Evolutionary conservation across 2,329 filamentous ascomycete genomes (phyloP), one percentile per base, ranked within the genome.

Genomic region (Fusarium sp.): DNA sequence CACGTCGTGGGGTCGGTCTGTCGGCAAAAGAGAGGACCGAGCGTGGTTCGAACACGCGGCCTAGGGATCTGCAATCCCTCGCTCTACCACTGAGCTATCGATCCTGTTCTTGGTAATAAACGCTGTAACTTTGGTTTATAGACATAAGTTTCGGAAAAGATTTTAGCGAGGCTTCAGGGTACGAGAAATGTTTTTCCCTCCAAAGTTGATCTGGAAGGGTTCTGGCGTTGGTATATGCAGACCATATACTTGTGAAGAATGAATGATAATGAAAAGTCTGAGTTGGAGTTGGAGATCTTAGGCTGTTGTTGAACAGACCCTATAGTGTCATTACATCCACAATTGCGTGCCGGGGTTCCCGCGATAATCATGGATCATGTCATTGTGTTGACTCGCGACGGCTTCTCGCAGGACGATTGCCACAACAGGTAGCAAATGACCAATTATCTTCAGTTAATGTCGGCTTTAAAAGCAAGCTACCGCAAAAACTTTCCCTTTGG

Each of bases 21-120:
- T 29, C 36, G 27, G 46, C 46, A 70, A 72, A 72, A 72, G 50
- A 12, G 10, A 72, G 70, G 70, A 72, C 65, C 70, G 70, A 72
- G 69, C 70, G 70, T 72, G 70, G 65, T 55, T 72, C 69, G 69
- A 72, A 72, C 69, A 72, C 69, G 69, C 68, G 69, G 46, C 69
- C 69, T 72, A 69, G 64, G 65, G 69, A 72, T 72, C 69, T 72
- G 70, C 70, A 72, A 72, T 72, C 70, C 65, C 70, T 70, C 70
- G 70, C 70, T 72, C 69, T 72, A 72, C 70, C 70, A 55, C 70
- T 72, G 70, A 72, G 70, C 70, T 72, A 72, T 72, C 70, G 70
- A 72, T 72, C 70, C 70, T 13, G 1, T 31, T 49, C 20, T 25
- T 72, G 29, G 9, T 5, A 3, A 17, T 13, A 15, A 0, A 0